These are phyloP conservation scores for Chalciporus piperatus DNA, from an alignment of 768 basidiomycete species.

Conservation along the genomic window DNA sequence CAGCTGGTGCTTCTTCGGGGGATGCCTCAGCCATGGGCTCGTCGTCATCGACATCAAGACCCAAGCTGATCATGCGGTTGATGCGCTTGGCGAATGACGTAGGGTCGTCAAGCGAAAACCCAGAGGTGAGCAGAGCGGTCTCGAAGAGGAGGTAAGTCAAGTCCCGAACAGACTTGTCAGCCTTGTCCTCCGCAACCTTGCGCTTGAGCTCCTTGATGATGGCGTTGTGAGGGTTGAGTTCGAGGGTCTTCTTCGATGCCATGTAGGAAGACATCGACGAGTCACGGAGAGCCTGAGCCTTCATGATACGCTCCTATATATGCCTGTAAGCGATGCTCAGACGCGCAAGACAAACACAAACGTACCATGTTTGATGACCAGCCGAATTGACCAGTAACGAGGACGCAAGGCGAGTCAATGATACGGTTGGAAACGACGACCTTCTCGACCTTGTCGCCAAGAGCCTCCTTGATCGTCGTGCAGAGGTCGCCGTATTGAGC, in stretches of 20 bases:
- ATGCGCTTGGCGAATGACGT: conserved; percentile 94
- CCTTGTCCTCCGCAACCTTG: conserved; percentile 96
- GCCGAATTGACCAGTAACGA: conserved; percentile 98
- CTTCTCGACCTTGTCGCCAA: conserved; percentile 99
- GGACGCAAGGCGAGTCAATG: conserved; percentile 92
- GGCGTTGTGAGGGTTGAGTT: conserved; percentile 88
- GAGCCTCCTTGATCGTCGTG: conserved; percentile 94
- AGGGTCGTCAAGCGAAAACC: conserved; percentile 95
- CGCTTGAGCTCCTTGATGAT: conserved; percentile 96
- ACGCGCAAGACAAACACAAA: background rate
- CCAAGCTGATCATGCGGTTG: conserved; percentile 92
- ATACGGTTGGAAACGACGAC: conserved; percentile 98
- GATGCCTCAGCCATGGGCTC: conserved; percentile 37
- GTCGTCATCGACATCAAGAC: conserved; percentile 86
- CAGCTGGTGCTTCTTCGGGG: conserved; percentile 47
- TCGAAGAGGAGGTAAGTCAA: conserved; percentile 95
- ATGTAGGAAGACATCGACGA: conserved; percentile 99
- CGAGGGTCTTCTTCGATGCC: conserved; percentile 97
- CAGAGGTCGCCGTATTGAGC: conserved; percentile 85
- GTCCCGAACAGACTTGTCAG: conserved; percentile 97
- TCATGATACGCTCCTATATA: conserved; percentile 91
- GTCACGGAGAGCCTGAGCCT: conserved; percentile 95
- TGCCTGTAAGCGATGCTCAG: background rate
- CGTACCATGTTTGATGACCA: conserved; percentile 98
- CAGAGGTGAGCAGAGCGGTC: conserved; percentile 92